phyloP scores from a whole-genome alignment of 2,329 filamentous ascomycete species.

The Pseudogymnoascus sp. region DNA sequence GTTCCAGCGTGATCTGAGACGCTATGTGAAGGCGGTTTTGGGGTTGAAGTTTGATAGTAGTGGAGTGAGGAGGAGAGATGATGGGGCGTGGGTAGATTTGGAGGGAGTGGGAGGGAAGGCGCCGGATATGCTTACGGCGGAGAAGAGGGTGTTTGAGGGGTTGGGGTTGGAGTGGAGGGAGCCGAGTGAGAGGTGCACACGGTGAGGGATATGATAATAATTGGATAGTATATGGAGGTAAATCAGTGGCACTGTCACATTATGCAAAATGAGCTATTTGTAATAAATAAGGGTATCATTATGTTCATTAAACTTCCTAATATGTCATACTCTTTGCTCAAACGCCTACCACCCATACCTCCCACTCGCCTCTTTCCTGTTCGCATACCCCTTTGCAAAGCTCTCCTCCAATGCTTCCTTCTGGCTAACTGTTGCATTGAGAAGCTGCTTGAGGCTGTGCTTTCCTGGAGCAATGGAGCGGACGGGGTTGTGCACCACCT shows the following conservation, averaged over 20 bases:
- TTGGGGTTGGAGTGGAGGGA: slow-evolving; percentile 61
- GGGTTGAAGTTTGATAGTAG: slow-evolving; percentile 86
- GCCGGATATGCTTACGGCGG: slow-evolving; percentile 63
- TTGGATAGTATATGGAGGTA: background rate
- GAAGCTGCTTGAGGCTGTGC: slow-evolving; percentile 80
- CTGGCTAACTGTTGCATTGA: slow-evolving; percentile 75
- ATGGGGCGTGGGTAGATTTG: slow-evolving; percentile 65
- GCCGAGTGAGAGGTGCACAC: slow-evolving; percentile 53
- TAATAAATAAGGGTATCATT: slow-evolving; percentile 9
- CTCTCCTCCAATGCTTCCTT: slow-evolving; percentile 85
- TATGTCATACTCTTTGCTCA: background rate
- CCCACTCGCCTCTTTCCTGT: slow-evolving; percentile 72
- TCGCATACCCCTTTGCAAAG: slow-evolving; percentile 73
- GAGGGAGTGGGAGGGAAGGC: slow-evolving; percentile 44
- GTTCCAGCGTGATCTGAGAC: slow-evolving; percentile 77
- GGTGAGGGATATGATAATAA: background rate
- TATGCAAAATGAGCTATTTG: background rate
- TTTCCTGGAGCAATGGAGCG: slow-evolving; percentile 79
- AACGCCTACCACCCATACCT: slow-evolving; percentile 70
- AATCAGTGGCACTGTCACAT: background rate
- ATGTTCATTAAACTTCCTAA: slow-evolving; percentile 4
- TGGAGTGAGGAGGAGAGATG: slow-evolving; percentile 62
- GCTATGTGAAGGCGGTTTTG: slow-evolving; percentile 67
- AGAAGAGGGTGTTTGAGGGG: slow-evolving; percentile 72
- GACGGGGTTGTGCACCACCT: slow-evolving; percentile 71